phyloP scores from a whole-genome alignment of 257 asterid genomes.

The Solanum tarapatanum region DNA sequence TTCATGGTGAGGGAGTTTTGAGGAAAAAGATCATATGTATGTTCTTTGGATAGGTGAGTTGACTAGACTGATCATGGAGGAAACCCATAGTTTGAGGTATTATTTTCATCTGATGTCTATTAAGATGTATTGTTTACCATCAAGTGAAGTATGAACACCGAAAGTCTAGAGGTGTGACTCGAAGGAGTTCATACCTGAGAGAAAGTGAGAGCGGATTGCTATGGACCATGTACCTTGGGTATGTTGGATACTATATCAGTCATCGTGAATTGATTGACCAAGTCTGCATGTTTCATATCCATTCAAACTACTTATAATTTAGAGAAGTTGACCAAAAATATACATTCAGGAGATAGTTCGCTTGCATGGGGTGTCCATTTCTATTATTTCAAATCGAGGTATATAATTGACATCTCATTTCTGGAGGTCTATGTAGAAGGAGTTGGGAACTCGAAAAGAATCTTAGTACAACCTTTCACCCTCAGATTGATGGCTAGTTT shows the following conservation, averaged over 20 bases:
- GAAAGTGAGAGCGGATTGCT: background rate
- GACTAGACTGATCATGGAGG: background rate
- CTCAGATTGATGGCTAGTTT: background rate
- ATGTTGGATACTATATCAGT: background rate
- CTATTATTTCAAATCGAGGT: background rate
- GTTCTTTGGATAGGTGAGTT: background rate
- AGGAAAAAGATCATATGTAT: background rate
- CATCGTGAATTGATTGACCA: background rate
- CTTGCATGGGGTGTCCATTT: background rate
- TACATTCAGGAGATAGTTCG: background rate
- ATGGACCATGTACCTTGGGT: background rate
- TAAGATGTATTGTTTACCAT: background rate
- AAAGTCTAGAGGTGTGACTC: background rate
- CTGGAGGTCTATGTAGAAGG: background rate
- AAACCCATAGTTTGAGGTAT: background rate
- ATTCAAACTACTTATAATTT: background rate
- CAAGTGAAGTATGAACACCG: background rate
- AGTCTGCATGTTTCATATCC: background rate
- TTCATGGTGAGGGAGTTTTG: background rate
- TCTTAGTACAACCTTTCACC: background rate
- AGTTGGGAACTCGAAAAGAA: background rate
- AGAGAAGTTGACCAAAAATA: background rate
- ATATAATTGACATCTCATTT: background rate
- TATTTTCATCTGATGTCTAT: too few species aligned
- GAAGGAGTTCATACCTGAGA: background rate